phyloP scores from a whole-genome alignment of 2,329 filamentous ascomycete genomes.

The Cladosporium phlei region DNA sequence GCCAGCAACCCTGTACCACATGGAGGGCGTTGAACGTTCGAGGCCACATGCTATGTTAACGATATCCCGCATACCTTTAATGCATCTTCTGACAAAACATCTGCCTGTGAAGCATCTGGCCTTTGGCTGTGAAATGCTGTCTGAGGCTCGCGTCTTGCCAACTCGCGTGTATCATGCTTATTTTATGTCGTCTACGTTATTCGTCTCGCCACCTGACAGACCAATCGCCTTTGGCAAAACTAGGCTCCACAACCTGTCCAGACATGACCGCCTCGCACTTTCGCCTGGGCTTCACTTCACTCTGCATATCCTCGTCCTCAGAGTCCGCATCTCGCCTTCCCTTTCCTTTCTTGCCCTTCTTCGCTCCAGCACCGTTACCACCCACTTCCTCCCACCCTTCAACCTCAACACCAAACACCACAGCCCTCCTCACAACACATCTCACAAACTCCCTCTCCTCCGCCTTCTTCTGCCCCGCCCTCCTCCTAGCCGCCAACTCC shows the following conservation, averaged over 20 bases:
- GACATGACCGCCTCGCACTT: conserved; percentile 58
- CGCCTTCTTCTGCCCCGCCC: conserved; percentile 46
- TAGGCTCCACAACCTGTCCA: conserved; percentile 54
- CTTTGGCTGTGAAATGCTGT: too few species aligned
- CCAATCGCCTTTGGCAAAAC: conserved; percentile 60
- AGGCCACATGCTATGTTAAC: conserved; percentile 1
- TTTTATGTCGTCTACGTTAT: not conserved
- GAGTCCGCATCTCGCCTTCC: conserved; percentile 17
- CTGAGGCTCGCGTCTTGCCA: too few species aligned
- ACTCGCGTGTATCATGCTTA: not conserved
- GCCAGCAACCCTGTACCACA: not conserved
- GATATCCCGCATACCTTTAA: not conserved
- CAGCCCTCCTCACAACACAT: conserved; percentile 57
- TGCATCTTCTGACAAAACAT: too few species aligned
- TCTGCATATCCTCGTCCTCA: conserved; percentile 20
- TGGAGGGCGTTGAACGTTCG: not conserved
- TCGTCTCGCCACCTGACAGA: conserved; percentile 52
- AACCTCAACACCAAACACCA: conserved; percentile 50
- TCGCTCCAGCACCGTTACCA: conserved; percentile 19
- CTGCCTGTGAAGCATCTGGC: too few species aligned
- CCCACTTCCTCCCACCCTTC: conserved; percentile 17
- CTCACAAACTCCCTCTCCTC: conserved; percentile 55
- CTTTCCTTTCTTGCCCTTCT: conserved; percentile 11
- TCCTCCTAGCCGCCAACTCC: conserved; percentile 47
- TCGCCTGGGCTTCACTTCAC: conserved; percentile 26